Percentiles rank a stretch among this genome's conserved stretches.
Conservation (phyloP, 768 basidiomycete genomes). For the Trametes elegans region DNA sequence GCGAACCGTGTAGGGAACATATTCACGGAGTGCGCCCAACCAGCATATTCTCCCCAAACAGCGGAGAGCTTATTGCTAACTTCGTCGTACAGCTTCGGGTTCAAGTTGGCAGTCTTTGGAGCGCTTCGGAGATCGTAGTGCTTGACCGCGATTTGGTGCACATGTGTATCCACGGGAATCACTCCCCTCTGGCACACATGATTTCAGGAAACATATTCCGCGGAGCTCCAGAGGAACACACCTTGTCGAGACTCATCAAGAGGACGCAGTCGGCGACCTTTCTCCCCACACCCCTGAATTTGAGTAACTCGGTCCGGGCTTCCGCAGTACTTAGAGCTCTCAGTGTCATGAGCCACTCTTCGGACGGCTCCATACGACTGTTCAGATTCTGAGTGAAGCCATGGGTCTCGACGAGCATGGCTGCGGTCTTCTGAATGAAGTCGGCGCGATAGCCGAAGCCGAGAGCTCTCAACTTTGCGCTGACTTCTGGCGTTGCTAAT, state of each 20-base stretch:
- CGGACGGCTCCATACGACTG: constrained; percentile 44
- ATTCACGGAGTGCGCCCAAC: constrained; percentile 86
- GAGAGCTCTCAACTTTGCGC: constrained; percentile 65
- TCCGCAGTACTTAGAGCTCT: constrained; percentile 47
- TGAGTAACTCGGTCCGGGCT: constrained; percentile 74
- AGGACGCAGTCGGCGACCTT: constrained; percentile 97
- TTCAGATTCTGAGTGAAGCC: constrained; percentile 22
- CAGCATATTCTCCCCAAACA: constrained; percentile 83
- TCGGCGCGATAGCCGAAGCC: constrained; percentile 96
- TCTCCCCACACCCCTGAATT: constrained; percentile 87
- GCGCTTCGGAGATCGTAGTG: constrained; percentile 65
- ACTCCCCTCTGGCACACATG: constrained; percentile 84
- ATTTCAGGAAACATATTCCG: too few relatives aligned
- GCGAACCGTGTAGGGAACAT: not conserved
- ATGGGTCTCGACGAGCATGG: constrained; percentile 67
- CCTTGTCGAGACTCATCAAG: constrained; percentile 92
- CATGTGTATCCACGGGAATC: constrained; percentile 95
- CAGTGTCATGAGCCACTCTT: constrained; percentile 59
- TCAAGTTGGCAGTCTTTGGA: constrained; percentile 57
- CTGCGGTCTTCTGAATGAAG: constrained; percentile 82
- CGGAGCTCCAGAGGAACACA: too few relatives aligned
- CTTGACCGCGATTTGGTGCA: constrained; percentile 83
- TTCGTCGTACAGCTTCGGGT: constrained; percentile 72
- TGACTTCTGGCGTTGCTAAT: constrained; percentile 58
- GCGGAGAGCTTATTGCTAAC: constrained; percentile 57